Evolutionary conservation across 2,329 filamentous ascomycete species (phyloP).

Genomic region (Tolypocladium tundrense): DNA sequence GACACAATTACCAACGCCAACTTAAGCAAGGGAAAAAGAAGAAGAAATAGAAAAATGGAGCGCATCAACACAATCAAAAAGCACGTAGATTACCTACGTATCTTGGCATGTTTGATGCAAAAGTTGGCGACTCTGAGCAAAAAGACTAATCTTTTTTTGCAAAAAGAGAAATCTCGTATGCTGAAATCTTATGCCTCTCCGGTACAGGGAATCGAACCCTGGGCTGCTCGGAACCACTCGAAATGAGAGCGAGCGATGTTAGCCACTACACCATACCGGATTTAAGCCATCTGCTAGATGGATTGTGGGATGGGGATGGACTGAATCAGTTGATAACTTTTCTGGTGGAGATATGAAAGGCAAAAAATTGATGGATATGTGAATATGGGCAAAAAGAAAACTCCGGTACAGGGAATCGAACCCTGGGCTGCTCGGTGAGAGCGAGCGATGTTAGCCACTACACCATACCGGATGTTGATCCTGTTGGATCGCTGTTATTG

Average conservation of each 20-base stretch:
- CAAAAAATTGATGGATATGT: too few relatives aligned
- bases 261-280: slow-evolving; percentile 26
- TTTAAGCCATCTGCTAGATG: not conserved
- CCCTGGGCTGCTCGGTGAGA: slow-evolving; percentile 26
- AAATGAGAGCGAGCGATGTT: slow-evolving; percentile 21
- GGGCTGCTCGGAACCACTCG: slow-evolving; percentile 13
- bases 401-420: slow-evolving; percentile 26
- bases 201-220: slow-evolving; percentile 18
- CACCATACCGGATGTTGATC: slow-evolving; percentile 10
- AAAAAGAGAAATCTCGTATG: not conserved
- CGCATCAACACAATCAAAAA: too few relatives aligned
- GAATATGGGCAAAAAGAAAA: too few relatives aligned
- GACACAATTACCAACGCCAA: too few relatives aligned
- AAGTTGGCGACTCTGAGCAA: too few relatives aligned
- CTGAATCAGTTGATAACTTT: not conserved
- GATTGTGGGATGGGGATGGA: not conserved
- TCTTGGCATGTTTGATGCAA: too few relatives aligned
- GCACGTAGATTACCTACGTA: too few relatives aligned
- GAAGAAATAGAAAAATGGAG: too few relatives aligned
- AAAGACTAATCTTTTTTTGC: not conserved
- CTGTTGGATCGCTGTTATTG: not conserved
- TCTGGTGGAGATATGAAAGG: not conserved
- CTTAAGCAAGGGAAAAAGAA: too few relatives aligned
- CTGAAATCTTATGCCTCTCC: slow-evolving; percentile 2
- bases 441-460: slow-evolving; percentile 27